Conservation (phyloP, 2,329 filamentous ascomycete genomes). For the Fusarium praegraminearum region DNA sequence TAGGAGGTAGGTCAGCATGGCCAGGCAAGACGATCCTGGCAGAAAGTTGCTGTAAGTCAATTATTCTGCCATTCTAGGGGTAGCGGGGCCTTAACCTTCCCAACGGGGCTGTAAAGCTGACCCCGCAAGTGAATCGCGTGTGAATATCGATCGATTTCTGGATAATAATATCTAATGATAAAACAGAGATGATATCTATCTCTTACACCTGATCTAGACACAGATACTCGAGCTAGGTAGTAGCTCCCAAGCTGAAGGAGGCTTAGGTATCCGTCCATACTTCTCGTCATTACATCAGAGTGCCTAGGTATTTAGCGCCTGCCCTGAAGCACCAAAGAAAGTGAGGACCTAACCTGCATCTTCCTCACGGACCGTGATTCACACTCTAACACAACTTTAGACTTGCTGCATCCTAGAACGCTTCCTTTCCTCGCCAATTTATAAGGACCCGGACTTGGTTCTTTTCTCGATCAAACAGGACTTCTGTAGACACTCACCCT, state of each 20-base stretch:
- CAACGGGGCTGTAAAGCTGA: slow-evolving; percentile 1
- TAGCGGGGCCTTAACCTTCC: slow-evolving; percentile 6
- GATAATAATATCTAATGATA: slow-evolving; percentile 19
- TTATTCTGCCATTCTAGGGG: slow-evolving; percentile 19
- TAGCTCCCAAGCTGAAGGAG: not conserved
- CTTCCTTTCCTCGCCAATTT: not conserved
- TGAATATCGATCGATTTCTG: slow-evolving; percentile 16
- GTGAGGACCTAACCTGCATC: slow-evolving; percentile 22
- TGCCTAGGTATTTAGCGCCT: slow-evolving; percentile 21
- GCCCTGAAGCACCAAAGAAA: not conserved
- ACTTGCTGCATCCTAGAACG: slow-evolving; percentile 10
- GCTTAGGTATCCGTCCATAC: not conserved
- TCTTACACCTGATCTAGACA: not conserved
- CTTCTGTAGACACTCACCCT: not conserved
- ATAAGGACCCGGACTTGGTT: slow-evolving; percentile 3
- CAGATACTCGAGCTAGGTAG: not conserved
- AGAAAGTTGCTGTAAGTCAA: slow-evolving; percentile 20
- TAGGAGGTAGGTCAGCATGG: not conserved
- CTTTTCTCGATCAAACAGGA: not conserved
- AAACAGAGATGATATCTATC: not conserved
- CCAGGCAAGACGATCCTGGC: not conserved
- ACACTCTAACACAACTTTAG: slow-evolving; percentile 12
- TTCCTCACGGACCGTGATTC: slow-evolving; percentile 20
- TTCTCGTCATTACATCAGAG: slow-evolving; percentile 13
- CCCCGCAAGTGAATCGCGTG: slow-evolving; percentile 32